Conservation (phyloP, 169 alveolate species). For the Besnoitia besnoiti region DNA sequence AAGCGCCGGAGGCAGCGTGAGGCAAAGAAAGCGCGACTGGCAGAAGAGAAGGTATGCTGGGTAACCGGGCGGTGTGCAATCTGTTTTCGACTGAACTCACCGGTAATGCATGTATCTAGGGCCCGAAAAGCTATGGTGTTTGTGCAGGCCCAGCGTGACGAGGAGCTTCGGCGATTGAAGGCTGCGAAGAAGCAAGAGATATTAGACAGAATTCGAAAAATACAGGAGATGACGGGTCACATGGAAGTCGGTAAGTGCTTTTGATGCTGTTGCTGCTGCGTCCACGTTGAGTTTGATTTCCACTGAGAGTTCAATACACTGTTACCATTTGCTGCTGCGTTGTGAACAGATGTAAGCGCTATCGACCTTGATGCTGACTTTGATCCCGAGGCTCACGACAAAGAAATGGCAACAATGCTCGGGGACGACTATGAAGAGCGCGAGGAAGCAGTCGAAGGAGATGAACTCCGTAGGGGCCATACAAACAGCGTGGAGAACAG, state of each 20-base stretch:
- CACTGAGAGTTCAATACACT: not conserved
- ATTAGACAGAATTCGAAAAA: conserved; percentile 76
- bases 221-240: conserved; percentile 78
- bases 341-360: conserved; percentile 65
- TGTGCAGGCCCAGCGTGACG: conserved; percentile 63
- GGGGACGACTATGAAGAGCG: conserved; percentile 81
- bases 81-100: not conserved
- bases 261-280: not conserved
- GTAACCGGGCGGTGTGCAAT: not conserved
- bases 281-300: not conserved
- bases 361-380: conserved; percentile 78
- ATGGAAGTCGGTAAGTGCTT: conserved; percentile 69
- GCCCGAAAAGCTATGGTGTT: not conserved
- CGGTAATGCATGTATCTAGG: not conserved
- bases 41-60: conserved; percentile 78
- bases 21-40: conserved; percentile 79
- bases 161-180: conserved; percentile 82
- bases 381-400: conserved; percentile 84
- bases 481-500: not conserved
- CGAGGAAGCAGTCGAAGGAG: conserved; percentile 62
- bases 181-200: conserved; percentile 82
- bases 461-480: not conserved
- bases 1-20: conserved; percentile 79
- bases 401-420: conserved; percentile 81
- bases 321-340: not conserved